Conservation (phyloP, 768 basidiomycete species). For the Leccinellum rugosiceps region DNA sequence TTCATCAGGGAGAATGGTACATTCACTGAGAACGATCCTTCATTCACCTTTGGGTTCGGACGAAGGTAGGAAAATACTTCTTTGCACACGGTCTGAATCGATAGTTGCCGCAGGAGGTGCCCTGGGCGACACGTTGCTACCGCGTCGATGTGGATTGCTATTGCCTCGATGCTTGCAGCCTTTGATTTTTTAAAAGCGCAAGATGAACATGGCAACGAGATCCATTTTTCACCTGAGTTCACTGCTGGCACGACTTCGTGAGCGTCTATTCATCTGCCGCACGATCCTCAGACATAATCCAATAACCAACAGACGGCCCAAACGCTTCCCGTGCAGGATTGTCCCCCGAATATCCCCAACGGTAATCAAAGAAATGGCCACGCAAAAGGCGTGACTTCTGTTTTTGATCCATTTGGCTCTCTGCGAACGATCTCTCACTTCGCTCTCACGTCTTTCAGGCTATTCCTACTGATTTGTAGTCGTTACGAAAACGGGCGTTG, state of each 20-base stretch:
- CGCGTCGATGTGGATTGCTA: constrained; percentile 26
- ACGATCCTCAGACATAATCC: neutral
- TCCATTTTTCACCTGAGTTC: constrained; percentile 26
- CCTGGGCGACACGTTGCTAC: constrained; percentile 23
- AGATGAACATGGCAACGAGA: constrained; percentile 22
- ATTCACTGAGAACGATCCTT: constrained; percentile 1
- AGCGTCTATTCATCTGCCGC: neutral
- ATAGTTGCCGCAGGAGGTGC: constrained; percentile 14
- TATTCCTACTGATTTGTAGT: neutral
- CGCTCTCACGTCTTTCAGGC: neutral
- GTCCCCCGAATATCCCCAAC: constrained; percentile 12
- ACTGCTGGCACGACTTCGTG: constrained; percentile 17
- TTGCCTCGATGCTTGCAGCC: constrained; percentile 20
- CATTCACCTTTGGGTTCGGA: constrained; percentile 24
- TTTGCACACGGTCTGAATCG: neutral
- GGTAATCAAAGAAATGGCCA: constrained; percentile 10
- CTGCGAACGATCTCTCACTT: neutral
- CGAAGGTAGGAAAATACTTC: constrained; percentile 16
- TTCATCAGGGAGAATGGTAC: constrained; percentile 26
- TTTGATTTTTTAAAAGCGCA: constrained; percentile 22
- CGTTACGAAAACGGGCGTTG: neutral
- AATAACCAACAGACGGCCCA: constrained; percentile 17
- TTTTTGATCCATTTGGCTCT: neutral
- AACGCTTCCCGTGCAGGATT: constrained; percentile 22
- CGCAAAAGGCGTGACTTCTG: constrained; percentile 5